Evolutionary conservation across 371 early-diverging fungal genomes (phyloP).

Genomic region (Mortierella sp.): DNA sequence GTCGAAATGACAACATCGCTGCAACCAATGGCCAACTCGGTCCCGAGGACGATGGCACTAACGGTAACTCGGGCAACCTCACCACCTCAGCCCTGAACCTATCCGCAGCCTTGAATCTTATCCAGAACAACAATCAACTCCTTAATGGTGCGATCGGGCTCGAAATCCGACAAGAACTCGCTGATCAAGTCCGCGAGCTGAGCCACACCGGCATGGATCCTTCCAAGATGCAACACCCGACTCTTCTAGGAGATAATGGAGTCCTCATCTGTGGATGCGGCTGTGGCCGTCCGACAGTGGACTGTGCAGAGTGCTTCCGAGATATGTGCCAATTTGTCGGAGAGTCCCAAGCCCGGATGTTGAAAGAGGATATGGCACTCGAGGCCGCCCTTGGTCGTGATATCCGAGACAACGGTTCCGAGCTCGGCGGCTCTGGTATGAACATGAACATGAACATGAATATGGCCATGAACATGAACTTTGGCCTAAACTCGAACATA

Average conservation of each 20-base stretch:
- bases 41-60: too few species aligned
- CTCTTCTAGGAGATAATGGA: conserved; percentile 58
- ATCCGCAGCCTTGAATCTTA: conserved; percentile 25
- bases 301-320: conserved; percentile 65
- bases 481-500: conserved; percentile 27
- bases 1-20: not conserved
- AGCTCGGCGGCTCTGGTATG: conserved; percentile 4
- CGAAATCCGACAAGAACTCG: conserved; percentile 7
- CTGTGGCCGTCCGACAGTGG: conserved; percentile 63
- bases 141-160: conserved; percentile 9
- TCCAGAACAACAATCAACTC: conserved; percentile 14
- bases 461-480: conserved; percentile 29
- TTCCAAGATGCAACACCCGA: conserved; percentile 47
- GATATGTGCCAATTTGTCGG: conserved; percentile 63
- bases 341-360: conserved; percentile 34
- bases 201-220: conserved; percentile 24
- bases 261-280: conserved; percentile 68
- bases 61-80: too few species aligned
- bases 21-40: not conserved
- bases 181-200: not conserved
- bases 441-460: conserved; percentile 18
- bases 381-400: conserved; percentile 5
- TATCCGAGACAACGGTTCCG: conserved; percentile 1
- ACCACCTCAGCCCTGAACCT: conserved; percentile 14
- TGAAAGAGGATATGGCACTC: conserved; percentile 34